These are phyloP conservation scores for Colletotrichum limetticola DNA, from an alignment of 2,329 filamentous ascomycete genomes.

Conservation along the genomic window DNA sequence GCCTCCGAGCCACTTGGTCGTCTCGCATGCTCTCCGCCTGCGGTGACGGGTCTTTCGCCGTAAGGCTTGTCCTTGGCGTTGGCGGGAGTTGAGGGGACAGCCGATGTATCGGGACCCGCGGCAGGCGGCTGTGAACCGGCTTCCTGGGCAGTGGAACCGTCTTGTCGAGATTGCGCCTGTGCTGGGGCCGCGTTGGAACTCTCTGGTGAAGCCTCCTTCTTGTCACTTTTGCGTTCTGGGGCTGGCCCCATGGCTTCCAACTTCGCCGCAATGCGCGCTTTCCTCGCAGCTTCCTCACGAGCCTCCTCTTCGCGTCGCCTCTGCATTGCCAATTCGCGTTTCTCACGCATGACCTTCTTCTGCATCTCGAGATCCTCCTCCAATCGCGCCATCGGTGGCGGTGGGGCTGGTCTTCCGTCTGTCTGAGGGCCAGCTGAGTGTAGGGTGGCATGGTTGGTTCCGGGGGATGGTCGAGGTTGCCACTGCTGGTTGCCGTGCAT, in stretches of 20 bases:
- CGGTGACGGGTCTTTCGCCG: conserved; percentile 16
- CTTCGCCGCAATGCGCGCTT: conserved; percentile 78
- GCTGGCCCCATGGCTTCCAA: conserved; percentile 75
- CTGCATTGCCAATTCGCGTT: conserved; percentile 75
- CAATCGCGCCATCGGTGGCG: conserved; percentile 45
- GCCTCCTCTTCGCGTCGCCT: conserved; percentile 75
- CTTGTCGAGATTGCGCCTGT: conserved; percentile 38
- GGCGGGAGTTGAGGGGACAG: not conserved
- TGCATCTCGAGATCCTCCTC: conserved; percentile 71
- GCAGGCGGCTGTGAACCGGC: conserved; percentile 21
- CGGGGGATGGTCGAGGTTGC: conserved; percentile 54
- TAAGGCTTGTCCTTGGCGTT: conserved; percentile 17
- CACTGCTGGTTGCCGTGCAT: conserved; percentile 34
- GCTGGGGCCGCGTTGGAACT: conserved; percentile 52
- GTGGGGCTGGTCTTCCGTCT: conserved; percentile 41
- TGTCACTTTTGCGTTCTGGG: conserved; percentile 68
- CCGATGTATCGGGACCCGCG: conserved; percentile 12
- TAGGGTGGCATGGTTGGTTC: conserved; percentile 51
- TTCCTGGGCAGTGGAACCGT: conserved; percentile 26
- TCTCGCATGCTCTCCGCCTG: conserved; percentile 30
- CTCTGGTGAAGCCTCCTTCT: conserved; percentile 59
- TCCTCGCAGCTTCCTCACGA: conserved; percentile 76
- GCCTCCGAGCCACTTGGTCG: conserved; percentile 34
- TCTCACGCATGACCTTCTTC: conserved; percentile 79
- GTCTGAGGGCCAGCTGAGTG: conserved; percentile 46